Evolutionary conservation across 805 yeast genomes (phyloP), one percentile per base, ranked within the genome.

Genomic region (Kurtzmaniella cleridarum): DNA sequence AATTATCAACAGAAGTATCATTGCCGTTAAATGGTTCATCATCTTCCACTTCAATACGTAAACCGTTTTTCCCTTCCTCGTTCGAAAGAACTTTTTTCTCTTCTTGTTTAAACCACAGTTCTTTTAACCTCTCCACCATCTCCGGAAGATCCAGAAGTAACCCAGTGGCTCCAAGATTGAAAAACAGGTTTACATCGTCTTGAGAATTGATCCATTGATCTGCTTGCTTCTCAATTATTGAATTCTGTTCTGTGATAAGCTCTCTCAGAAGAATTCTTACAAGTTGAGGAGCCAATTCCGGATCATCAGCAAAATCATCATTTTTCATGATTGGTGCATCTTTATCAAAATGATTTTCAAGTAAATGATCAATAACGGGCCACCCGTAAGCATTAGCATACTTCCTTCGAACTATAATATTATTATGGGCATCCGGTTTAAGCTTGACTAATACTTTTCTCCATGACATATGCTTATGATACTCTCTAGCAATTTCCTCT

Each of bases 351-450:
- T 85, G 93, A 39, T 76, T 74, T 12, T 75, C 67, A 1, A 84
- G 85, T 47, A 90, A 51, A 58, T 91, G 96, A 32, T 81, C 83
- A n/a, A 91, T 71, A 0, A 88, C 95, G 1, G 85, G 87, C 93
- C 96, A 88, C 2, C 98, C 98, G 61, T 83, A 90, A 0, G 96
- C 93, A 61, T 91, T 91, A 5, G 95, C 82, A 66, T 86, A 93
- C 44, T 86, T 65, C 48, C 98, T 71, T 45, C 98, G 69, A 1
- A 91, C 98, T 20, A 87, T 72, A 23, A 93, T 89, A 53, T 89
- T 91, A 53, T 91, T 91, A 55, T 91, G 98, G 0, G 98, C 96
- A 58, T 91, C 98, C 0, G 97, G 96, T 46, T 79, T 76, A 46
- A 93, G 63, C 32, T 79, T 79, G 1, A 90, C 96, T 20, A 93